Percentiles rank a stretch among this genome's conserved stretches.
phyloP scores from a whole-genome alignment of 495 filamentous ascomycete genomes.

The Penicillium cosmopolitanum region DNA sequence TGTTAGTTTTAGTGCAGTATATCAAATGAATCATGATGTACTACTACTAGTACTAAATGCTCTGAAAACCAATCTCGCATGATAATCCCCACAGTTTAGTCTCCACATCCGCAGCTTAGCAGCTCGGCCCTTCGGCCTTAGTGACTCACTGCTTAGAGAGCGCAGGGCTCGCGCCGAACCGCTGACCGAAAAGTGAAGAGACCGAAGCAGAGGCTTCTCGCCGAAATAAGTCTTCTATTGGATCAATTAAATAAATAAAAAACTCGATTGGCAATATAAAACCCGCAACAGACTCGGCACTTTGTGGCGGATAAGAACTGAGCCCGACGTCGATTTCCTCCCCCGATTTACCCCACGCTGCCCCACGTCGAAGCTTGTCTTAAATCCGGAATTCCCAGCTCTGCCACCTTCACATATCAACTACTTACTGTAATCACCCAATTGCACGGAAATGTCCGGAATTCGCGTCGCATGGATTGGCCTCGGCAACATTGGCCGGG shows the following conservation, averaged over 20 bases:
- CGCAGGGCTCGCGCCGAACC: conserved; percentile 1
- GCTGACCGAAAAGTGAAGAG: neutral
- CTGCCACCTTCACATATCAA: neutral
- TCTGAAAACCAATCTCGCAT: neutral
- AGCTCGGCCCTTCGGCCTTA: conserved; percentile 22
- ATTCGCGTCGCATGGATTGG: conserved; percentile 71
- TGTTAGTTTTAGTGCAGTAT: no score
- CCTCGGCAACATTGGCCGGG: conserved; percentile 88
- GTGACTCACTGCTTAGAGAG: conserved; percentile 23
- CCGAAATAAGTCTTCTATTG: neutral
- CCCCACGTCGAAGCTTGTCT: conserved; percentile 25
- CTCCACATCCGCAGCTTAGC: conserved; percentile 8
- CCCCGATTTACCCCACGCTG: conserved; percentile 23
- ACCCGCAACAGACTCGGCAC: neutral
- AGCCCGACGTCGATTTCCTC: conserved; percentile 9
- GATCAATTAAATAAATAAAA: neutral
- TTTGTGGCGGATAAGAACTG: conserved; percentile 21
- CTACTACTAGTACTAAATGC: neutral
- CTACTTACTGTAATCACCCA: neutral
- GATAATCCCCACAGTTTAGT: neutral
- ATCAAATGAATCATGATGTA: neutral
- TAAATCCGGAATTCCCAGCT: conserved; percentile 2
- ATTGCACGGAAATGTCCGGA: conserved; percentile 24
- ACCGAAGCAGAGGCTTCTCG: neutral
- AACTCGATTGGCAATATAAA: neutral